A percentile compares a stretch with the other conserved stretches of the same genome.
Conservation (phyloP, 1,284 basidiomycete species). For the Tylopilus sp. region DNA sequence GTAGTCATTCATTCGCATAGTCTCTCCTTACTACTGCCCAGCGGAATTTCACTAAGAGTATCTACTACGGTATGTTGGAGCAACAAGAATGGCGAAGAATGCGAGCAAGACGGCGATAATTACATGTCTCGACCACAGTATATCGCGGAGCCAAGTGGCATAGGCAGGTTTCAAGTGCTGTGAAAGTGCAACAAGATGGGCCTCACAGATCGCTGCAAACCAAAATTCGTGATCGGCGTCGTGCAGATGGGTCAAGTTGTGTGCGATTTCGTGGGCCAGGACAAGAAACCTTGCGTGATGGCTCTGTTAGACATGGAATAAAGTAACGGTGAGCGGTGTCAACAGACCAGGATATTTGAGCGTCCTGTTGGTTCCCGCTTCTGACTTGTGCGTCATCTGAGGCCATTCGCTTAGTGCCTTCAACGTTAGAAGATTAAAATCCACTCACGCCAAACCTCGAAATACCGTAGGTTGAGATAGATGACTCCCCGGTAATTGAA, state of each 20-base stretch:
- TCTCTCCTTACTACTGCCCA: no score
- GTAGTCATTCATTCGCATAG: no score
- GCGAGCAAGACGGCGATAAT: neutral
- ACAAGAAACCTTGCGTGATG: slow-evolving; percentile 32
- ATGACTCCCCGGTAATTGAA: slow-evolving; percentile 2
- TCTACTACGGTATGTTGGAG: neutral
- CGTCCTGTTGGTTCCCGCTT: neutral
- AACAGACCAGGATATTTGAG: slow-evolving; percentile 1
- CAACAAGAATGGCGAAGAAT: neutral
- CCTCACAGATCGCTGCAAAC: slow-evolving; percentile 84
- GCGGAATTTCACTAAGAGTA: no score
- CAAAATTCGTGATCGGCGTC: slow-evolving; percentile 79
- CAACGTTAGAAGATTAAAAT: neutral
- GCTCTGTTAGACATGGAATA: neutral
- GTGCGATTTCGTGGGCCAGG: slow-evolving; percentile 86
- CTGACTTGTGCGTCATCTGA: slow-evolving; percentile 1
- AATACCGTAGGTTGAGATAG: slow-evolving; percentile 4
- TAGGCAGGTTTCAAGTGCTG: neutral
- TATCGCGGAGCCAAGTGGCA: no score
- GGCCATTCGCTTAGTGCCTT: neutral
- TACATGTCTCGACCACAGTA: no score
- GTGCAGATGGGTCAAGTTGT: slow-evolving; percentile 58
- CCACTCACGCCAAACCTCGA: slow-evolving; percentile 6
- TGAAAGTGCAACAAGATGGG: slow-evolving; percentile 32
- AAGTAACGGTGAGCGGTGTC: neutral